Evolutionary conservation across 2,329 filamentous ascomycete species (phyloP), one percentile per base, ranked within the genome.

Genomic region (Cytospora leucostoma): DNA sequence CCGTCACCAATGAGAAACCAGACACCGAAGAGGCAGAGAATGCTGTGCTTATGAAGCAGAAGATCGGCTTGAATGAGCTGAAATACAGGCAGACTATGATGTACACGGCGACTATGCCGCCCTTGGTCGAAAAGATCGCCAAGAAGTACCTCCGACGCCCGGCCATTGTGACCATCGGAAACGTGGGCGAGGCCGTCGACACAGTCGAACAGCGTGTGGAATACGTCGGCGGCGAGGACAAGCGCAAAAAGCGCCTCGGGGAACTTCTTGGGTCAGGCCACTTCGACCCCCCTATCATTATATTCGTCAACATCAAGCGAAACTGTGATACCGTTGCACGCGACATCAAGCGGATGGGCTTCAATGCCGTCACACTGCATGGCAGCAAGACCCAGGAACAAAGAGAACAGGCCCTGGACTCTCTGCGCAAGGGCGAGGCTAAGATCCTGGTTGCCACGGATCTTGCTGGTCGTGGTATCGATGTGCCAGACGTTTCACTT

Each of bases 241-340:
- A 94, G 76, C 88, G 93, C 72, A 98, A 99, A 87, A 96, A 96
- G 78, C 90, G 95, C 3, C 87, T 99, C n/a, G 85, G 88, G 69
- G 92, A 98, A 71, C 95, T 99, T 65, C 86, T 99, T 47, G 81
- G 84, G 55, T 93, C 90, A 1, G 83, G 88, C 69, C 89, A 93
- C 68, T 98, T 93, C 77, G 82, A 85, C 8, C 86, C 94, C 10
- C 95, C 95, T 17, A 96, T 99, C 75, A 99, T 99, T 71, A 93
- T 99, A 67, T 99, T 99, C 75, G 95, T 99, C 85, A 99, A 99
- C 77, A 97, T 98, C 87, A 98, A 98, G 79, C 91, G 93, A 70
- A 98, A 98, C 80, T 98, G 94, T 80, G 95, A 99, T 75, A 91
- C 92, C 64, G 90, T 99, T 55, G 94, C 94, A 3, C 86, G 92